These are phyloP conservation scores for Fragaria vesca DNA, from an alignment of 306 rosid species.

Conservation along the genomic window DNA sequence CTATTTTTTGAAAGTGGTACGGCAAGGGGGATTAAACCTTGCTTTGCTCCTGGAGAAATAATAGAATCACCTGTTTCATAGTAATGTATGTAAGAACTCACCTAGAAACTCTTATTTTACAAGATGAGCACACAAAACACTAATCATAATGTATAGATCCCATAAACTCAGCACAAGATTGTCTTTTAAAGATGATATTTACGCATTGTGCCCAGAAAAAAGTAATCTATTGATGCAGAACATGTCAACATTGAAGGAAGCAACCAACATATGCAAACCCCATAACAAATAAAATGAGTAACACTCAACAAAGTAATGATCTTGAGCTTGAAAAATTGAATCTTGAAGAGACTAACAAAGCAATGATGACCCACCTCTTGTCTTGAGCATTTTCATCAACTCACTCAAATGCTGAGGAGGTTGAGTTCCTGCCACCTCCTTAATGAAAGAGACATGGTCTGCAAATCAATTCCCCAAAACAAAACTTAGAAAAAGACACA, in stretches of 20 bases:
- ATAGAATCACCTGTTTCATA: conserved; percentile 71
- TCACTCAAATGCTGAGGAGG: conserved; percentile 78
- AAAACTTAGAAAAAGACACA: background rate
- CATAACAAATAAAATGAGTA: background rate
- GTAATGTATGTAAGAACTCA: conserved; percentile 14
- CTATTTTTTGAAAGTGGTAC: conserved; percentile 68
- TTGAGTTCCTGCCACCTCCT: conserved; percentile 72
- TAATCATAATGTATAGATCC: background rate
- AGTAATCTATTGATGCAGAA: background rate
- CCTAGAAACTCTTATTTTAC: background rate
- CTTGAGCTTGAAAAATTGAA: background rate
- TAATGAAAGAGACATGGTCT: conserved; percentile 81
- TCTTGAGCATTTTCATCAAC: conserved; percentile 59
- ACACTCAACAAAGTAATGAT: conserved; percentile 1
- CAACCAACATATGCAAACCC: conserved; percentile 5
- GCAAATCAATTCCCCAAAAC: conserved; percentile 20
- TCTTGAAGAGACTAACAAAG: conserved; percentile 7
- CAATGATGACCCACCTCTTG: conserved; percentile 53
- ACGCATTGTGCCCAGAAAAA: background rate
- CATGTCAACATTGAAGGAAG: conserved; percentile 1
- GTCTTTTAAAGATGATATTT: background rate
- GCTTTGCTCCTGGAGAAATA: conserved; percentile 77
- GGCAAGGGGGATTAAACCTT: conserved; percentile 76
- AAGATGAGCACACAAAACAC: background rate
- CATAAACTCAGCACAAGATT: conserved; percentile 4